These are phyloP conservation scores for Takashimella koratensis DNA, from an alignment of 1,284 basidiomycete species.

Conservation along the genomic window DNA sequence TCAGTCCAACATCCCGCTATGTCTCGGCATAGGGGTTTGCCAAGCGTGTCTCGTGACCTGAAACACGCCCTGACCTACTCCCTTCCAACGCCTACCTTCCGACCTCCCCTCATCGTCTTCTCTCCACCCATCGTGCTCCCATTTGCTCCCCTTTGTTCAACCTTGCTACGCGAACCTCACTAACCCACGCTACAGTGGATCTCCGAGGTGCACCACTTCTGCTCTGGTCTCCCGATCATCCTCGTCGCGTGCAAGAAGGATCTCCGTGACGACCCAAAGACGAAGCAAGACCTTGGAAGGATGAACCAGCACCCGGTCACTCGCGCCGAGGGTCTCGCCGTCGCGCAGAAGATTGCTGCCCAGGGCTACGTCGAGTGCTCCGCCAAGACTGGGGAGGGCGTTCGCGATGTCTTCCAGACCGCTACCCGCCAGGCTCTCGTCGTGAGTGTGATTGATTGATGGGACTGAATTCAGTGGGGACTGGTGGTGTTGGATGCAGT, in stretches of 20 bases:
- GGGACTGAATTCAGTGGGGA: too few relatives aligned
- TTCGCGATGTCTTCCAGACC: conserved; percentile 87
- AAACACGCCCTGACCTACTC: neutral
- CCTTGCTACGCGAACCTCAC: too few relatives aligned
- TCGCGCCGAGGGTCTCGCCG: conserved; percentile 69
- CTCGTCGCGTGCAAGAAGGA: conserved; percentile 93
- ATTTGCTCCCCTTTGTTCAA: too few relatives aligned
- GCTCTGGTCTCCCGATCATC: conserved; percentile 78
- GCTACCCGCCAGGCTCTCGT: conserved; percentile 77
- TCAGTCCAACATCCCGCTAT: conserved; percentile 44
- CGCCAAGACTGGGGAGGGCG: conserved; percentile 82
- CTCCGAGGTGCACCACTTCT: conserved; percentile 91
- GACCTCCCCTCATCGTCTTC: neutral
- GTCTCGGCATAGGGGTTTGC: neutral
- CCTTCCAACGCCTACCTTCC: neutral
- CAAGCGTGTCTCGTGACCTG: neutral
- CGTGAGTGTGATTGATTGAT: too few relatives aligned
- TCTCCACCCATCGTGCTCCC: conserved; percentile 2
- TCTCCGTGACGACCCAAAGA: conserved; percentile 71
- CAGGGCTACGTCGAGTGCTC: conserved; percentile 87
- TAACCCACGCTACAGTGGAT: conserved; percentile 66
- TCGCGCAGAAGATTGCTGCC: conserved; percentile 83
- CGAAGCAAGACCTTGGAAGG: conserved; percentile 73
- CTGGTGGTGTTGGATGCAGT: too few relatives aligned
- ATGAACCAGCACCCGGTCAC: conserved; percentile 77